Evolutionary conservation across 331 rosid genomes (phyloP).

Genomic region (Spiraea crenata): DNA sequence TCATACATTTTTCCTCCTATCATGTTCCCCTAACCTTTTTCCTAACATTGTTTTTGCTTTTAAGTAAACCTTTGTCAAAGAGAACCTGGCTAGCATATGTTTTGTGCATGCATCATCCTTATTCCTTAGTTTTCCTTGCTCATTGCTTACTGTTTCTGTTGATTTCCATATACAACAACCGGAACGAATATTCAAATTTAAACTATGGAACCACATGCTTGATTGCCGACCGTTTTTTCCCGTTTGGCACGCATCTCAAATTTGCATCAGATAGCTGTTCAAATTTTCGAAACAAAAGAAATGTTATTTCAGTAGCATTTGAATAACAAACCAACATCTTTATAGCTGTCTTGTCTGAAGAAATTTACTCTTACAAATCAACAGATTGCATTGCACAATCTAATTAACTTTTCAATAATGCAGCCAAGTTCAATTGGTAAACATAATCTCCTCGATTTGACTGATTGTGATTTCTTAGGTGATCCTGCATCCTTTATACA

Average conservation of each 20-base stretch:
- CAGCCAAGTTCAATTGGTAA: neutral
- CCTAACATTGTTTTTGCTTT: no score
- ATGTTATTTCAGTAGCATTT: neutral
- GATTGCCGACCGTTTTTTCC: constrained; percentile 18
- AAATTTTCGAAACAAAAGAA: neutral
- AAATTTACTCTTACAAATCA: neutral
- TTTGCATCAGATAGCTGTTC: constrained; percentile 15
- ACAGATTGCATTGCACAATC: neutral
- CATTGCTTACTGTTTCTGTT: neutral
- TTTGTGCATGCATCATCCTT: no score
- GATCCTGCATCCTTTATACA: neutral
- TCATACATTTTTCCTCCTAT: no score
- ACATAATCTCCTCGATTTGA: neutral
- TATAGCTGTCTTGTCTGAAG: neutral
- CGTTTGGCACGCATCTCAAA: constrained; percentile 16
- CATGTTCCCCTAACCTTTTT: no score
- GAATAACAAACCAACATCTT: no score
- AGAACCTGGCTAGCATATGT: no score
- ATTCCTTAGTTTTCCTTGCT: no score
- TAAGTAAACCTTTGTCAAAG: no score
- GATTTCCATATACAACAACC: constrained; percentile 25
- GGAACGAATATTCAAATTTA: neutral
- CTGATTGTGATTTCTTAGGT: neutral
- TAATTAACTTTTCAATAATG: neutral
- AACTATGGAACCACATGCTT: constrained; percentile 33